Conservation (phyloP, 176 grass and related monocot genomes). For the Dactylis glomerata region DNA sequence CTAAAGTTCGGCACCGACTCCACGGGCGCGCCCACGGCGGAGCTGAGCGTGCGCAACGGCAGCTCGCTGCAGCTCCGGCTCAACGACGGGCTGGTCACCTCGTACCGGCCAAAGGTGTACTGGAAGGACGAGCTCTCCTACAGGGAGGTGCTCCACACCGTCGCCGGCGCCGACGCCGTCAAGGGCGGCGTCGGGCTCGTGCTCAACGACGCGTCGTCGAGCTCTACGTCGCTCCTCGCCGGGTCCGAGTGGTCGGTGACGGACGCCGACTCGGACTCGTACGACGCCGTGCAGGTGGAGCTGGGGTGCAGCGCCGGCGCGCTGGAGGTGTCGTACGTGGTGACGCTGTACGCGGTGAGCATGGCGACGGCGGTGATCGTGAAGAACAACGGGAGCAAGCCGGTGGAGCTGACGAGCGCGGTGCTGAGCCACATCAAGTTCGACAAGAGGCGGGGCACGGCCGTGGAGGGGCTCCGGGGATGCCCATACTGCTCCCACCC, state of each 20-base stretch:
- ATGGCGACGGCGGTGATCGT: conserved; percentile 88
- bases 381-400: conserved; percentile 60
- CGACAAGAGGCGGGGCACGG: conserved; percentile 51
- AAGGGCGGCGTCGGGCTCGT: conserved; percentile 79
- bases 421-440: conserved; percentile 88
- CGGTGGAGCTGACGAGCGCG: conserved; percentile 75
- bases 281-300: conserved; percentile 92
- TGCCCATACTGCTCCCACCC: conserved; percentile 69
- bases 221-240: conserved; percentile 28
- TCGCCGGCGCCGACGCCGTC: conserved; percentile 10
- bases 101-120: conserved; percentile 87
- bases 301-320: conserved; percentile 65
- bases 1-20: conserved; percentile 62
- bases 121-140: conserved; percentile 80
- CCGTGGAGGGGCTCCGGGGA: conserved; percentile 67
- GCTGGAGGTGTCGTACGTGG: conserved; percentile 77
- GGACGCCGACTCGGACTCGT: conserved; percentile 82
- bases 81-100: conserved; percentile 77
- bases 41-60: conserved; percentile 78
- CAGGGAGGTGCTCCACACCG: conserved; percentile 77
- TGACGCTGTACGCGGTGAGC: conserved; percentile 79
- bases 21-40: conserved; percentile 46
- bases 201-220: conserved; percentile 58
- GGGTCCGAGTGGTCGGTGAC: conserved; percentile 58
- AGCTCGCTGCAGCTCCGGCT: conserved; percentile 76